Evolutionary conservation across 169 alveolate genomes (phyloP).

Genomic region (Cryptosporidium muris): DNA sequence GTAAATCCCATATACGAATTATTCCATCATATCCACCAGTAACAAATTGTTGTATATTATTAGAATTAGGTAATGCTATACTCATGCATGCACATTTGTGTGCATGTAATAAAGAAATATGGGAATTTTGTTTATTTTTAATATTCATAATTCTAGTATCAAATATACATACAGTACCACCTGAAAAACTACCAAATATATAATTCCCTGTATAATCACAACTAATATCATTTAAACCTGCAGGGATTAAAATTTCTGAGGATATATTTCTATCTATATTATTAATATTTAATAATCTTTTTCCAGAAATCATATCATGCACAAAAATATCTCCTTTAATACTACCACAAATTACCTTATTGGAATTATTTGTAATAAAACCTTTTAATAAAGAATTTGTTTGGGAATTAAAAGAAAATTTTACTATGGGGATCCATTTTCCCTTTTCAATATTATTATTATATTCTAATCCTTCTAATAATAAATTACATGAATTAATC

Average conservation of each 20-base stretch:
- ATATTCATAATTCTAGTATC: conserved; percentile 9
- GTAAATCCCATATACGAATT: conserved; percentile 50
- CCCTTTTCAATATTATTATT: not conserved
- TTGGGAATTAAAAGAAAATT: not conserved
- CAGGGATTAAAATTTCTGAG: not conserved
- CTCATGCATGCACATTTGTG: conserved; percentile 62
- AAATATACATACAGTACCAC: conserved; percentile 18
- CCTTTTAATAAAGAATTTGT: conserved; percentile 33
- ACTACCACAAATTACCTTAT: conserved; percentile 48
- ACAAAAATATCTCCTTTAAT: conserved; percentile 35
- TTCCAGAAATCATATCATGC: conserved; percentile 33
- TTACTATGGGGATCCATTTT: conserved; percentile 29
- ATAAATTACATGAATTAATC: not conserved
- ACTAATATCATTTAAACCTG: conserved; percentile 45
- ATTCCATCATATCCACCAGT: conserved; percentile 69
- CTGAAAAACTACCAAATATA: conserved; percentile 26
- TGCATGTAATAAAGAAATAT: not conserved
- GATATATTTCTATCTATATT: conserved; percentile 2
- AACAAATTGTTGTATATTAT: conserved; percentile 1
- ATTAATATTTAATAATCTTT: conserved; percentile 22
- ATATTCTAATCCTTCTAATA: not conserved
- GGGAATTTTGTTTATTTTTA: not conserved
- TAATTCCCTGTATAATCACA: conserved; percentile 40
- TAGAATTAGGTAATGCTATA: conserved; percentile 14
- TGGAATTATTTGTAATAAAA: conserved; percentile 10